A percentile compares a stretch with the other conserved stretches of the same genome.
phyloP scores from a whole-genome alignment of 805 yeast species.

The Tetrapisispora taiwanensis region DNA sequence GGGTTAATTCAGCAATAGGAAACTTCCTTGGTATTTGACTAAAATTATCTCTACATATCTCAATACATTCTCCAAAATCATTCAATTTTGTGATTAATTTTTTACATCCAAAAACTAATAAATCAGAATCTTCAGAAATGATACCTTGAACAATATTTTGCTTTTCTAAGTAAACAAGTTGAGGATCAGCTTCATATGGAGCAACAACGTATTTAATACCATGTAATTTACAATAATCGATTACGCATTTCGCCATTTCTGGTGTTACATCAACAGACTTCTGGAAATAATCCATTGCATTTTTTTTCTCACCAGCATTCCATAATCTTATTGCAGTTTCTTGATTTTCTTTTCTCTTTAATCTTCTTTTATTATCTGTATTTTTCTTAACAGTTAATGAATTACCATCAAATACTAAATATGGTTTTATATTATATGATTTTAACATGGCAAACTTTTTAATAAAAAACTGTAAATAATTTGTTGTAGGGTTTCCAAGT shows the following conservation, averaged over 20 bases:
- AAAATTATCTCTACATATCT: constrained; percentile 51
- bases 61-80: constrained; percentile 59
- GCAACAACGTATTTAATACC: constrained; percentile 75
- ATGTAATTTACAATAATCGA: constrained; percentile 52
- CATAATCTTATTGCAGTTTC: constrained; percentile 44
- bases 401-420: constrained; percentile 90
- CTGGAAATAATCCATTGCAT: constrained; percentile 60
- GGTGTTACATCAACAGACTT: constrained; percentile 84
- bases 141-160: constrained; percentile 71
- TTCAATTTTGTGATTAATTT: constrained; percentile 71
- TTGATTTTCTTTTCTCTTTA: constrained; percentile 48
- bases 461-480: constrained; percentile 59
- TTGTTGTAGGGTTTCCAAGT: constrained; percentile 55
- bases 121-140: constrained; percentile 88
- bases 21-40: constrained; percentile 36
- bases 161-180: constrained; percentile 81
- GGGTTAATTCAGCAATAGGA: constrained; percentile 41
- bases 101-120: constrained; percentile 77
- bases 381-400: constrained; percentile 65
- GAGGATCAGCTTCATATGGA: constrained; percentile 97
- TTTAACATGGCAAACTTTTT: constrained; percentile 57
- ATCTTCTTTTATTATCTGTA: constrained; percentile 58
- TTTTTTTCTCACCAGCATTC: constrained; percentile 42
- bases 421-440: constrained; percentile 63
- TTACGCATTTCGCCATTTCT: constrained; percentile 79